Evolutionary conservation across 129 eudicot genomes (phyloP), one percentile per base, ranked within the genome.

Genomic region (Centella asiatica): DNA sequence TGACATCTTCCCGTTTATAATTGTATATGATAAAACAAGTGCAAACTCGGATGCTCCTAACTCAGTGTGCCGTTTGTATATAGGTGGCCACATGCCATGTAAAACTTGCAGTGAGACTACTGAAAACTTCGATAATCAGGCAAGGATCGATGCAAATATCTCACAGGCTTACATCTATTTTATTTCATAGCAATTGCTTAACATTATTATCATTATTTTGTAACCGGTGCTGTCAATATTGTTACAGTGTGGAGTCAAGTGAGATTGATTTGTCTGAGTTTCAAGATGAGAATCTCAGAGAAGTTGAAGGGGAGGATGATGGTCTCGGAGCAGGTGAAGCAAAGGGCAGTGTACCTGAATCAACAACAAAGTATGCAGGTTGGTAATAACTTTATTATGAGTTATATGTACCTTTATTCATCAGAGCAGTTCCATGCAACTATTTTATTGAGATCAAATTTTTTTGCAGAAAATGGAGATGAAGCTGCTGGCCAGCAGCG

Each of bases 81-180:
- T 69, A 92, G 98, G 98, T 92, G 64, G 80, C 68, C 47, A 71
- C 95, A 24, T 86, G 86, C 4, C 83, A 92, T 80, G 99, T 92
- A 28, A 79, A 72, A 31, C 46, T 84, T 49, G 99, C 99, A 39
- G 84, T 80, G 65, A 82, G 69, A 76, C 80, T 92, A 50, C 74
- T 92, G n/a, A 92, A 92, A 77, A 92, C 96, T 57, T 92, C 99
- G 60, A 69, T 92, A 55, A 92, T 92, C 71, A 87, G 88, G 98
- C 69, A 74, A 75, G 84, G 52, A 45, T 50, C 24, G 9, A 20
- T 32, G 17, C 60, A 42, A 13, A 6, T 34, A 15, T 25, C 31
- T 52, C 17, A 0, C 18, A 42, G 17, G 10, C 47, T 9, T 34
- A 13, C 42, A 37, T 13, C n/a, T n/a, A n/a, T n/a, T n/a, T n/a